Evolutionary conservation across 306 rosid species (phyloP), one percentile per base, ranked within the genome.

Genomic region (Alnus glutinosa): DNA sequence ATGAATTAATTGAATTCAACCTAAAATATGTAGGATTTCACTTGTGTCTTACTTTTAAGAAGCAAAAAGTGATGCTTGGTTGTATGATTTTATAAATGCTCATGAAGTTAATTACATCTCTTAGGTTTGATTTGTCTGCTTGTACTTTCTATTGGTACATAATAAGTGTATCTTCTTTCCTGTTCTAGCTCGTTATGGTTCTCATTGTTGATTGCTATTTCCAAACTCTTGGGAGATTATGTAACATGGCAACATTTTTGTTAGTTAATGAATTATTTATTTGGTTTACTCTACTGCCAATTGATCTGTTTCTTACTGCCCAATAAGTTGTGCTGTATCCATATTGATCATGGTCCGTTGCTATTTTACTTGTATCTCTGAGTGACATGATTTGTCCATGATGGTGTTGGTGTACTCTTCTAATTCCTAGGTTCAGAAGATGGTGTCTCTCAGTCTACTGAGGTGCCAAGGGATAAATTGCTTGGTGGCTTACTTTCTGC

Each of bases 401-500:
- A 4, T 61, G 46, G 44, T 23, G 28, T 23, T 23, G 28, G 28
- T 34, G 75, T 72, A 42, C 37, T 75, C 86, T 77, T 73, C 71
- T 80, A 50, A 37, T 70, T 58, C 50, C 63, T 78, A 82, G 91
- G 76, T 80, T 75, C 78, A 66, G 82, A 75, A 59, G 83, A 79
- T n/a, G 67, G 51, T 16, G 39, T 75, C 50, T 83, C 82, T 63
- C 73, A 14, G 36, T 78, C 85, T 39, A 55, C 9, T 48, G 79
- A 63, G 72, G 73, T 83, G 80, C 87, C 72, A 30, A 79, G 58
- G 76, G 93, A 89, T 85, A 80, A 79, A 57, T 73, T 87, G 71
- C 82, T 81, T 36, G 83, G 89, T 7, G 92, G 93, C 64, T 90
- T 91, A 81, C 86, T 91, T 47, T 62, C 82, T 73, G 82, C 69